Evolutionary conservation across 768 basidiomycete genomes (phyloP).

Genomic region (Lentinula sp.): DNA sequence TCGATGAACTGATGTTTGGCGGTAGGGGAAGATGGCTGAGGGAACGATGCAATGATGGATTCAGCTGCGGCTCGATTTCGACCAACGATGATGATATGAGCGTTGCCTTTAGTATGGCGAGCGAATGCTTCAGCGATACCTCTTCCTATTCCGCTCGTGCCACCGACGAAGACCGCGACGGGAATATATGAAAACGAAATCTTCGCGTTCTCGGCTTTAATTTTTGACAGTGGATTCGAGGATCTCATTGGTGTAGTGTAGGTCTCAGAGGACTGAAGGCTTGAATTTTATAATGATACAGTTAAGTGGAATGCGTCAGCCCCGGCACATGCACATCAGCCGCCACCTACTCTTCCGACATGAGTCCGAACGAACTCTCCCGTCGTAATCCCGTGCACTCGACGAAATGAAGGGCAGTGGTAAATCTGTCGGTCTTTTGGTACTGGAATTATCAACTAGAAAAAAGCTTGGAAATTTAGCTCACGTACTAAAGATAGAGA

Average conservation of each 20-base stretch:
- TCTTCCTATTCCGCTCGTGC: slow-evolving; percentile 18
- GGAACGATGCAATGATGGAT: slow-evolving; percentile 20
- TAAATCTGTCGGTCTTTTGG: too few relatives aligned
- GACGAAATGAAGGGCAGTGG: too few relatives aligned
- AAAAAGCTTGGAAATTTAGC: too few relatives aligned
- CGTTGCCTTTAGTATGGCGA: slow-evolving; percentile 24
- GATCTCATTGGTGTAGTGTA: neutral
- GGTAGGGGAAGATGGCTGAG: slow-evolving; percentile 12
- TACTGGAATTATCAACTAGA: too few relatives aligned
- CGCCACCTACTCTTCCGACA: too few relatives aligned
- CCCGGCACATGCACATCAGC: too few relatives aligned
- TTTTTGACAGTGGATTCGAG: neutral
- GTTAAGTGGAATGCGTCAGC: too few relatives aligned
- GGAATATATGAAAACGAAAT: slow-evolving; percentile 3
- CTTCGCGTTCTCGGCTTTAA: slow-evolving; percentile 12
- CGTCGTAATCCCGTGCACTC: too few relatives aligned
- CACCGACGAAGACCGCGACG: slow-evolving; percentile 11
- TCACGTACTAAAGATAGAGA: too few relatives aligned
- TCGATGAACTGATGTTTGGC: slow-evolving; percentile 23
- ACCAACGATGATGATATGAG: slow-evolving; percentile 28
- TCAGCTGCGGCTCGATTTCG: slow-evolving; percentile 26
- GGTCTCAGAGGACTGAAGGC: too few relatives aligned
- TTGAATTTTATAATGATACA: too few relatives aligned
- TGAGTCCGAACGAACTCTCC: too few relatives aligned
- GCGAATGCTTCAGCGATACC: slow-evolving; percentile 26